Evolutionary conservation across 1,284 basidiomycete genomes (phyloP).

Genomic region (Waitea zeae): DNA sequence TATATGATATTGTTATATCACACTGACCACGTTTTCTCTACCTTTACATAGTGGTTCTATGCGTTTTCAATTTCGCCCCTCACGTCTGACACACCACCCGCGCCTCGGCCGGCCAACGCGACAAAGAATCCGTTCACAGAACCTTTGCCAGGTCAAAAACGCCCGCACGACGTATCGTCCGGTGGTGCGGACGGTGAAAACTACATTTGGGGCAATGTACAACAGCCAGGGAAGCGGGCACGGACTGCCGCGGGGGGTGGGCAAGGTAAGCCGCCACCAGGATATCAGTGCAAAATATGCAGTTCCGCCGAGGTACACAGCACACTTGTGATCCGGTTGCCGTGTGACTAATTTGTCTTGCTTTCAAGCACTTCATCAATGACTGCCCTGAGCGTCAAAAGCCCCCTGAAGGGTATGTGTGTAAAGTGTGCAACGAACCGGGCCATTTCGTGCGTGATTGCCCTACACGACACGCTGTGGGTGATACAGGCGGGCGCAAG

Average conservation of each 20-base stretch:
- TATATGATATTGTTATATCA: neutral
- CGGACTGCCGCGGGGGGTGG: too few relatives aligned
- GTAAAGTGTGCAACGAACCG: conserved; percentile 43
- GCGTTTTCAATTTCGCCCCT: conserved; percentile 46
- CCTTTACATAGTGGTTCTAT: conserved; percentile 55
- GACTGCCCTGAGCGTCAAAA: conserved; percentile 57
- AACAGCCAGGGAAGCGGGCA: too few relatives aligned
- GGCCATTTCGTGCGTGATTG: conserved; percentile 82
- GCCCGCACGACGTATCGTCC: conserved; percentile 31
- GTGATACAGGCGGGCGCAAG: conserved; percentile 63
- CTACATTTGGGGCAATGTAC: conserved; percentile 49
- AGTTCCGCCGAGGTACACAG: conserved; percentile 55
- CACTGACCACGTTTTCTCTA: conserved; percentile 2
- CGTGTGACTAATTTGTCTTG: neutral
- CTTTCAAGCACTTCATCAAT: conserved; percentile 51
- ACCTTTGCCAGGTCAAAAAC: conserved; percentile 26
- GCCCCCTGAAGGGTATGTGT: conserved; percentile 75
- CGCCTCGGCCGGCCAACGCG: conserved; percentile 39
- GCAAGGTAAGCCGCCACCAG: conserved; percentile 44
- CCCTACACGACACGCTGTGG: conserved; percentile 55
- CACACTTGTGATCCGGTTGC: too few relatives aligned
- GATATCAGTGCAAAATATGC: conserved; percentile 66
- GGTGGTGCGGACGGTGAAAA: conserved; percentile 38
- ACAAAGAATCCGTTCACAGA: conserved; percentile 61
- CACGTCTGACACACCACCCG: conserved; percentile 14